A percentile compares a stretch with the other conserved stretches of the same genome.
Conservation (phyloP, 768 basidiomycete genomes). For the Scleroderma bovista region DNA sequence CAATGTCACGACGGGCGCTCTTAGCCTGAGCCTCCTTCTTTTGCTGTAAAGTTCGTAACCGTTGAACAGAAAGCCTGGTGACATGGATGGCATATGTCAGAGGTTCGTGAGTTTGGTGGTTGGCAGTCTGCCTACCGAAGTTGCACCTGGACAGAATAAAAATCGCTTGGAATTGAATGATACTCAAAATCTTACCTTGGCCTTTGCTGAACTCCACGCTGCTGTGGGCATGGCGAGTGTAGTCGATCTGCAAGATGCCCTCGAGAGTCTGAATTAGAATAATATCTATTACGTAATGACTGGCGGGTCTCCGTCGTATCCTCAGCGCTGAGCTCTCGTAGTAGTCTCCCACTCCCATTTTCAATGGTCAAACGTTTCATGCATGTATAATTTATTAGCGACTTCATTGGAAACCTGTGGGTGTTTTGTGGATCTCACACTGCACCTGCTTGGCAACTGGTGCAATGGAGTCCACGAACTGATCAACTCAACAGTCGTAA, state of each 20-base stretch:
- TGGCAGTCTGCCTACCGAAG: slow-evolving; percentile 33
- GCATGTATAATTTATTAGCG: too few species aligned
- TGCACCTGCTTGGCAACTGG: too few species aligned
- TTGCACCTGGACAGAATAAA: slow-evolving; percentile 35
- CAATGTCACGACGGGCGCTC: slow-evolving; percentile 70
- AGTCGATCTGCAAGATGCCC: background rate
- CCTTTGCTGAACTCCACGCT: slow-evolving; percentile 58
- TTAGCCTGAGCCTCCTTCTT: slow-evolving; percentile 89
- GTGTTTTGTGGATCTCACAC: too few species aligned
- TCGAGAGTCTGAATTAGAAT: background rate
- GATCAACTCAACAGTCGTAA: too few species aligned
- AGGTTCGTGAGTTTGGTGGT: background rate
- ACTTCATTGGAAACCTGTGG: too few species aligned
- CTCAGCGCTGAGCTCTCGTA: too few species aligned
- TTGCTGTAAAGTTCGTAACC: slow-evolving; percentile 79
- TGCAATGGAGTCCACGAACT: too few species aligned
- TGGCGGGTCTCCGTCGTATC: too few species aligned
- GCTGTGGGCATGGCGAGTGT: slow-evolving; percentile 21
- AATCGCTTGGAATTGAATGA: background rate
- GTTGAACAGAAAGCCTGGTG: slow-evolving; percentile 76
- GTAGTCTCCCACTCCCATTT: too few species aligned
- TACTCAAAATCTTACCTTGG: slow-evolving; percentile 37
- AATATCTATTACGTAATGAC: background rate
- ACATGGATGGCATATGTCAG: background rate
- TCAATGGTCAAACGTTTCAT: too few species aligned